Percentiles rank a stretch among this genome's conserved stretches.
Evolutionary conservation across 805 yeast genomes (phyloP).

Genomic region (Pichia cephalocereana): DNA sequence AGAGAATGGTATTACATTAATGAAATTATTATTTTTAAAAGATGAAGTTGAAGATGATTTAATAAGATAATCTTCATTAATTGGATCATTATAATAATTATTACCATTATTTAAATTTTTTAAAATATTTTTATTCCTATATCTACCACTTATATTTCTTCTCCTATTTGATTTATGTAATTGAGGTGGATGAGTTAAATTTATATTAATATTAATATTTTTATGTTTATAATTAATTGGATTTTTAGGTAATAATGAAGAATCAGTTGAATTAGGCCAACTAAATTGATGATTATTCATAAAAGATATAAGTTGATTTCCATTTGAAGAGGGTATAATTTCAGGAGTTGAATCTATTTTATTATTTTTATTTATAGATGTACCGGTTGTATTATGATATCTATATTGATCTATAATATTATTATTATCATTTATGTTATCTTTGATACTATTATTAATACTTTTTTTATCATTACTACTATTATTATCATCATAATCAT

Average conservation of each 20-base stretch:
- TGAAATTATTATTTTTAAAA: no score
- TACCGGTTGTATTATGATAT: no score
- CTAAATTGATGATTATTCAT: constrained; percentile 25
- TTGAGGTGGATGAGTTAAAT: background rate
- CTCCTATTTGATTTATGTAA: constrained; percentile 8
- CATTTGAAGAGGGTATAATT: constrained; percentile 9
- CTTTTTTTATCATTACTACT: background rate
- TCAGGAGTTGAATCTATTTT: background rate
- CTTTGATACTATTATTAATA: background rate
- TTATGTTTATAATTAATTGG: background rate
- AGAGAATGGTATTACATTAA: constrained; percentile 19
- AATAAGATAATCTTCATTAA: no score
- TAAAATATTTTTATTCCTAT: background rate
- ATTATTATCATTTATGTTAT: background rate
- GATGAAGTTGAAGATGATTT: no score
- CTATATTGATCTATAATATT: background rate
- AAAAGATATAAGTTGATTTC: constrained; percentile 22
- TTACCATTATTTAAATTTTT: background rate
- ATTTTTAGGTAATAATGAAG: background rate
- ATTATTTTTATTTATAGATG: no score
- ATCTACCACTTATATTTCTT: constrained; percentile 11
- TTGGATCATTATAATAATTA: no score
- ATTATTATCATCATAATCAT: background rate
- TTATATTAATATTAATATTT: background rate
- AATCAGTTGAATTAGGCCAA: constrained; percentile 18